A percentile compares a stretch with the other conserved stretches of the same genome.
These are phyloP conservation scores for Pseudogymnoascus sp. DNA, from an alignment of 2,329 filamentous ascomycete genomes.

Conservation along the genomic window DNA sequence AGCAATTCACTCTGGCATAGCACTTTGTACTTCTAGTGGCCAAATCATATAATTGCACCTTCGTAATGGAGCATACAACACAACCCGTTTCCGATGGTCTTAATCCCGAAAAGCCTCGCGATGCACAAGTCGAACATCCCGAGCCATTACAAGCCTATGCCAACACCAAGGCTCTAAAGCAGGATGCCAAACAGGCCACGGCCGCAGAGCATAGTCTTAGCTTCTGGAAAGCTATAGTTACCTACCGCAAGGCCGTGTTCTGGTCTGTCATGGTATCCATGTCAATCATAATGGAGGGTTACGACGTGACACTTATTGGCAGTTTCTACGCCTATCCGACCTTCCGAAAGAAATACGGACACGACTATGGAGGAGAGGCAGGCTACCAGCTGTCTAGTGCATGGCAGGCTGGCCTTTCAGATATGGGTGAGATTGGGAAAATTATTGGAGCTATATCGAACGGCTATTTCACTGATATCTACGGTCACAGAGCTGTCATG, in stretches of 20 bases:
- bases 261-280: conserved; percentile 31
- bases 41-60: background rate
- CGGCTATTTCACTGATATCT: conserved; percentile 38
- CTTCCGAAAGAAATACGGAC: conserved; percentile 26
- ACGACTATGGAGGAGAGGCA: conserved; percentile 16
- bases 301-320: conserved; percentile 29
- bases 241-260: conserved; percentile 41
- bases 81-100: background rate
- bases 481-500: conserved; percentile 40
- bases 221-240: conserved; percentile 38
- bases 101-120: background rate
- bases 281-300: conserved; percentile 33
- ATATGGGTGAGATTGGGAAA: conserved; percentile 32
- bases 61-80: background rate
- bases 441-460: conserved; percentile 35
- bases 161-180: background rate
- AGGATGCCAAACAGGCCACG: conserved; percentile 8
- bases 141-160: background rate
- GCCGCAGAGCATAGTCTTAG: conserved; percentile 38
- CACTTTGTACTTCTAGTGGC: background rate
- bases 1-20: background rate
- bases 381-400: conserved; percentile 32
- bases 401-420: conserved; percentile 36
- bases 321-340: conserved; percentile 28
- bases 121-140: background rate